Base-by-base conservation (phyloP, 805 yeast species). In the Peterozyma xylosa region DNA sequence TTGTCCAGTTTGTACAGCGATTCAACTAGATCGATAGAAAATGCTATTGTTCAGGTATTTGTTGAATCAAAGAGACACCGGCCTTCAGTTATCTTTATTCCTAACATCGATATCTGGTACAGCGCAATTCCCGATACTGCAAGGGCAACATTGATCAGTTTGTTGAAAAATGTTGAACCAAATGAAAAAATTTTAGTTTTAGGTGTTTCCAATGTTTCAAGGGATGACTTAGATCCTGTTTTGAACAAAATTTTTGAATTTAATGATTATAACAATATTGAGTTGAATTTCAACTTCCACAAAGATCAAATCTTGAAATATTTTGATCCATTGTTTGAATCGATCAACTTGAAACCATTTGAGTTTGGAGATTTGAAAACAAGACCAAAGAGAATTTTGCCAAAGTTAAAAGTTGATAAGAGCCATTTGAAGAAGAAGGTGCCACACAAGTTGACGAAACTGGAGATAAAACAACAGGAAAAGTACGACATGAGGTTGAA, bases 1-100 rank as follows among this genome's bases (percentile, higher is more conserved):
- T 66, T 93, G 45, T 85, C 89, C 1, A 71, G 82, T 7, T 58
- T 93, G 43, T 79, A 80, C 49, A 78, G 88, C 11, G 97, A 91
- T 53, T 70, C 91, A 7, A 78, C 88, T 0, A 68, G 86, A 53
- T 77, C 95, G 0, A 81, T 91, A 1, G 99, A 93, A 59, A 83
- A 87, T 55, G 74, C 85, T 1, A 72, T 89, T 16, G 86, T 91
- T 29, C 96, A 87, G 57, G 73, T 85, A 35, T 82, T 93, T 54
- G 70, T 84, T 17, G 99, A 93, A 62, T 93, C 95, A 5, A 76
- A 86, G 50, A 76, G 95, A 56, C 95, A 91, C 50, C 84, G 85
- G 47, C 99, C 98, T 0, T 76, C 96, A 9, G 82, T 93, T 13
- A 65, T 93, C 2, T 84, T 76, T 57, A 76, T 93, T 41, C 96